phyloP scores from a whole-genome alignment of 202 grass and related monocot genomes.

The Zizania palustris region DNA sequence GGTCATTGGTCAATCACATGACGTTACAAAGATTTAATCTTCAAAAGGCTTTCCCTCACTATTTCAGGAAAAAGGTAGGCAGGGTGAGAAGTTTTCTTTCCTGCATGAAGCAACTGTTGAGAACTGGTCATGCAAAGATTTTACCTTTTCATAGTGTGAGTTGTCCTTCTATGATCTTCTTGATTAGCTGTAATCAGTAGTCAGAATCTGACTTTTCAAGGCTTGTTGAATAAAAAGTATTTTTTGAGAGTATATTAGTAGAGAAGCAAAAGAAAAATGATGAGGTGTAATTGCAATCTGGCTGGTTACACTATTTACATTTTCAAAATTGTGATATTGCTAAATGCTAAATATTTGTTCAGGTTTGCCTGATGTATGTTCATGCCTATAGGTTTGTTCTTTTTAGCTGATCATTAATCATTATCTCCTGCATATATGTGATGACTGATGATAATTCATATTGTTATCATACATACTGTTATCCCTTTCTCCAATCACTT shows the following conservation, averaged over 20 bases:
- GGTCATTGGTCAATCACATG: not conserved
- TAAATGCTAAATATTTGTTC: conserved; percentile 4
- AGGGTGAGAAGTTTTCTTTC: conserved; percentile 78
- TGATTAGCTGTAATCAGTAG: not conserved
- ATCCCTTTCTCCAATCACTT: too few species aligned
- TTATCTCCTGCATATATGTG: too few species aligned
- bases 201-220: conserved; percentile 12
- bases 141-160: conserved; percentile 89
- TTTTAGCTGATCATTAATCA: too few species aligned
- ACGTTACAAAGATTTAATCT: conserved; percentile 17
- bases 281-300: conserved; percentile 2
- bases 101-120: conserved; percentile 84
- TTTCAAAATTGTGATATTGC: conserved; percentile 3
- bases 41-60: not conserved
- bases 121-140: conserved; percentile 81
- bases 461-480: too few species aligned
- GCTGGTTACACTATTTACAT: not conserved
- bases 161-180: conserved; percentile 35
- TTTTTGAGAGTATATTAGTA: not conserved
- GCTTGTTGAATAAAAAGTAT: not conserved
- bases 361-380: conserved; percentile 35
- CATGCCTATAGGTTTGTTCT: conserved; percentile 70
- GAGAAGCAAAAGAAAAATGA: not conserved
- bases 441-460: too few species aligned
- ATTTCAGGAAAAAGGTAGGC: conserved; percentile 81